Percentiles rank a stretch among this genome's conserved stretches.
These are phyloP conservation scores for Phytophthora pini DNA, from an alignment of 352 stramenopile genomes.

Conservation along the genomic window DNA sequence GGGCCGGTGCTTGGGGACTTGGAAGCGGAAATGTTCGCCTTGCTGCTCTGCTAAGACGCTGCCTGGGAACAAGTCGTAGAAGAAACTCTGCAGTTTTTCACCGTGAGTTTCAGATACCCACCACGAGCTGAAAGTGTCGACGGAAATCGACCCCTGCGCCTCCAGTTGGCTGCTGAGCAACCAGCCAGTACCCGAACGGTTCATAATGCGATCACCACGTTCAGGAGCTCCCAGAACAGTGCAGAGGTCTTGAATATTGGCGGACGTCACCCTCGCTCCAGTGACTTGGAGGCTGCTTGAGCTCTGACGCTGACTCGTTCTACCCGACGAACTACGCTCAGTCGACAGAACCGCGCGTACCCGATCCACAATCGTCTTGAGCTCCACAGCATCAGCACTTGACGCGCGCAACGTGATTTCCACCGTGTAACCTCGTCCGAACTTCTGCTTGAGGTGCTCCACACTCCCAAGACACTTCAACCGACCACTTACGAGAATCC, in stretches of 20 bases:
- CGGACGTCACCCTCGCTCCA: constrained; percentile 23
- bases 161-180: constrained; percentile 53
- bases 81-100: constrained; percentile 48
- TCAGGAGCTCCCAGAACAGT: constrained; percentile 32
- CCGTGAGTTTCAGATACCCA: constrained; percentile 57
- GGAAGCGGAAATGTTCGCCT: constrained; percentile 75
- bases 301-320: constrained; percentile 24
- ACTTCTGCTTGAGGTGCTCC: constrained; percentile 96
- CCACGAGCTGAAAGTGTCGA: constrained; percentile 63
- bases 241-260: constrained; percentile 47
- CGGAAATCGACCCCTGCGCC: constrained; percentile 42
- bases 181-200: constrained; percentile 40
- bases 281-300: constrained; percentile 10
- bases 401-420: constrained; percentile 67
- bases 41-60: constrained; percentile 66
- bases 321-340: constrained; percentile 12
- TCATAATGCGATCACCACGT: constrained; percentile 33
- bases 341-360: constrained; percentile 14
- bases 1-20: constrained; percentile 57
- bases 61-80: constrained; percentile 44
- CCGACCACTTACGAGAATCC: constrained; percentile 69
- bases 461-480: constrained; percentile 85
- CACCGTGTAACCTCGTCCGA: constrained; percentile 95
- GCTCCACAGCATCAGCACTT: constrained; percentile 7
- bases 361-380: constrained; percentile 21